Base-by-base conservation (phyloP, 2,329 filamentous ascomycete species). In the Orbilia quercus region DNA sequence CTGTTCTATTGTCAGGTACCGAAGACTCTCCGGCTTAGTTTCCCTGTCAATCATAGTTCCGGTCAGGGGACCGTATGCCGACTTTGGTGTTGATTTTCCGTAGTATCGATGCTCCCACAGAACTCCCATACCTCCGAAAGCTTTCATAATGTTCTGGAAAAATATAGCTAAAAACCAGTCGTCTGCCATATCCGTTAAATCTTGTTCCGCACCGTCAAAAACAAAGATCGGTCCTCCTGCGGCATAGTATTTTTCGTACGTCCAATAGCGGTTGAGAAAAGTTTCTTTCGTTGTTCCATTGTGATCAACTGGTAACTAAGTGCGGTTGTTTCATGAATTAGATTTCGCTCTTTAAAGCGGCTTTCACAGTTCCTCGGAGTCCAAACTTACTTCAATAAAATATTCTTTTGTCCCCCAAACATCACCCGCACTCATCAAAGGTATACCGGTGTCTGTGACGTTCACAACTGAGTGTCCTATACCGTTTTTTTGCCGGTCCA, bases 1-100 rank as follows among this genome's bases (percentile, higher is more conserved):
- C 72, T 83, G 82, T 36, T 80, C 78, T 9, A 80, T 82, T 18
- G 79, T 83, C 42, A 83, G 78, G 64, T 81, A 84, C 50, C 79
- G 75, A 57, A 82, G 79, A n/a, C 81, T 76, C 53, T 83, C 82
- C 1, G 80, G 75, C 0, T 79, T 77, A 0, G 81, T 82, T 72
- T 2, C 80, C 78, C 67, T 79, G 82, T 0, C 81, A 82, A 22
- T 79, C 76, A 6, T 6, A n/a, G 2, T 31, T 20, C 81, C 82
- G 2, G 81, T 76, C 45, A 81, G 82, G 51, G 83, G 83, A 75
- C 81, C 40, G 42, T 1, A 25, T 7, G 50, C 58, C 11, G 36
- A 60, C 18, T 12, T 74, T 11, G 59, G 74, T 1, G 12, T 40
- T 11, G 20, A 54, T 16, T 25, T 31, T 5, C 54, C 45, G 20